Evolutionary conservation across 345 rosid genomes (phyloP).

Genomic region (Geranium rotundifolium): DNA sequence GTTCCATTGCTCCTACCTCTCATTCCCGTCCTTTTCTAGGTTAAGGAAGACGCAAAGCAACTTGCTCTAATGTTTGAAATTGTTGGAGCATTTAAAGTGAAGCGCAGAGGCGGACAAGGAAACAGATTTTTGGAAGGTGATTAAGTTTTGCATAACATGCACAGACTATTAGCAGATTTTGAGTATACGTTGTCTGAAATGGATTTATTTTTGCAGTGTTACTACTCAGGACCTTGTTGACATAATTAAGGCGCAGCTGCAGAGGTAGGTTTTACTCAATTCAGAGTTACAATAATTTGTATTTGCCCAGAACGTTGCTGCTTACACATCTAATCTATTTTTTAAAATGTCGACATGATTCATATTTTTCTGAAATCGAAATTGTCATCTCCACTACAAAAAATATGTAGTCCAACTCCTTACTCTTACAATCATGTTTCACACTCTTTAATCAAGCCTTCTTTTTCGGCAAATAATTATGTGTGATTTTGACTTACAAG

Average conservation of each 20-base stretch:
- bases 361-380: no score
- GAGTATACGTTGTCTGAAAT: constrained; percentile 8
- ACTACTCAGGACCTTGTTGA: constrained; percentile 91
- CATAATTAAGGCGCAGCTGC: constrained; percentile 86
- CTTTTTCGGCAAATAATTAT: no score
- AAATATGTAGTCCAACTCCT: no score
- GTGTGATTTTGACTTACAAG: not conserved
- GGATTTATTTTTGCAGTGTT: constrained; percentile 38
- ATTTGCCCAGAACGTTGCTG: no score
- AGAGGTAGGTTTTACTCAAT: constrained; percentile 34
- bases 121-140: constrained; percentile 80
- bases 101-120: constrained; percentile 91
- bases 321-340: no score
- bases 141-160: constrained; percentile 14
- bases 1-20: not conserved
- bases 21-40: constrained; percentile 28
- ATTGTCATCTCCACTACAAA: no score
- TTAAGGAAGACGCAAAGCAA: constrained; percentile 88
- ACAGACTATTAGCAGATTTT: constrained; percentile 1
- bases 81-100: constrained; percentile 88
- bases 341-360: no score
- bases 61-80: constrained; percentile 73
- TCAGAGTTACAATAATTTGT: no score
- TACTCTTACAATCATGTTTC: not conserved
- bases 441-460: not conserved